These are phyloP conservation scores for Microascus cirrosus DNA, from an alignment of 2,329 filamentous ascomycete species.

Conservation along the genomic window DNA sequence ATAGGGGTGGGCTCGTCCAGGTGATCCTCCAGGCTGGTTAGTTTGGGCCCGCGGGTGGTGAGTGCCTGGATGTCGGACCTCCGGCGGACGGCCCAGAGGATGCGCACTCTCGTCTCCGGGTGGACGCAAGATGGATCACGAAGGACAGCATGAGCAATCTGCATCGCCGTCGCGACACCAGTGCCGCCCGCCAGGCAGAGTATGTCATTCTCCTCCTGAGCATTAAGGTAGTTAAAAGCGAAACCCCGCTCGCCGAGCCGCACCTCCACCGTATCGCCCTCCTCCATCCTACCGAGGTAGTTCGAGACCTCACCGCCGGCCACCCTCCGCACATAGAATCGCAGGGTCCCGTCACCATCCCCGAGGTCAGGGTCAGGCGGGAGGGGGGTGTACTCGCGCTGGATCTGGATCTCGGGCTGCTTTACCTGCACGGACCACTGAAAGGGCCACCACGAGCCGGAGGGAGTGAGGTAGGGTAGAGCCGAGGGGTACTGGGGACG, in stretches of 20 bases:
- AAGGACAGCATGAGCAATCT: constrained; percentile 57
- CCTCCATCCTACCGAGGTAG: constrained; percentile 58
- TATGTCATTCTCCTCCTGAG: constrained; percentile 27
- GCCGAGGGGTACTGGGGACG: constrained; percentile 23
- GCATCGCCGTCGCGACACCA: constrained; percentile 81
- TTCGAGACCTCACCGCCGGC: constrained; percentile 74
- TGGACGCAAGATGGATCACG: constrained; percentile 14
- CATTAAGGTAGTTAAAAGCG: neutral
- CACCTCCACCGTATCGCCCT: constrained; percentile 58
- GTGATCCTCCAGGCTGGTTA: constrained; percentile 10
- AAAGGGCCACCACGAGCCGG: constrained; percentile 31
- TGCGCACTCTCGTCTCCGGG: constrained; percentile 36
- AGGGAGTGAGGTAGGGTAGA: constrained; percentile 8
- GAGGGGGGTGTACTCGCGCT: constrained; percentile 81
- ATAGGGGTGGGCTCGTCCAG: constrained; percentile 31
- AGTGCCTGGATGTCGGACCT: constrained; percentile 34
- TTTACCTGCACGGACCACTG: constrained; percentile 89
- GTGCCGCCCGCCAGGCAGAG: constrained; percentile 89
- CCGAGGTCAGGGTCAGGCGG: constrained; percentile 33
- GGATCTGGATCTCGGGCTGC: constrained; percentile 88
- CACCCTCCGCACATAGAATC: constrained; percentile 71
- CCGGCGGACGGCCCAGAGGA: constrained; percentile 72
- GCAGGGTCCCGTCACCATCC: constrained; percentile 33
- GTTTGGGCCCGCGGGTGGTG: neutral
- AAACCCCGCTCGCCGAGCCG: constrained; percentile 23